phyloP scores from a whole-genome alignment of 345 rosid species.

The Hibiscus mutabilis region DNA sequence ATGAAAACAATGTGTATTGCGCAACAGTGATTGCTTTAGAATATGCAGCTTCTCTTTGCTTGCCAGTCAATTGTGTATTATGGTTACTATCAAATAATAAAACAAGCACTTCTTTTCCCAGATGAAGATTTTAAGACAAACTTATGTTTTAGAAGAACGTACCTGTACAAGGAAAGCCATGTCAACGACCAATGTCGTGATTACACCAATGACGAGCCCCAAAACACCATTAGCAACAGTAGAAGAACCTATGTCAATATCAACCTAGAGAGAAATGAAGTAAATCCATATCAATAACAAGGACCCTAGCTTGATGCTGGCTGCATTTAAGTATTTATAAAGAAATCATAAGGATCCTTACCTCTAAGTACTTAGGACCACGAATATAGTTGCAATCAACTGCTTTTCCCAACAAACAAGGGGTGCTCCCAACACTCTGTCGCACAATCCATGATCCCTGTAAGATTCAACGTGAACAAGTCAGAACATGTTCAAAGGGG shows the following conservation, averaged over 20 bases:
- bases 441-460: constrained; percentile 99
- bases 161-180: constrained; percentile 99
- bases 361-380: constrained; percentile 77
- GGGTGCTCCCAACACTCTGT: constrained; percentile 98
- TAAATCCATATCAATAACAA: constrained; percentile 2
- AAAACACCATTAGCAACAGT: constrained; percentile 98
- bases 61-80: not conserved
- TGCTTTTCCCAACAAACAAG: constrained; percentile 92
- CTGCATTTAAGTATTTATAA: not conserved
- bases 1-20: not conserved
- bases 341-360: constrained; percentile 20
- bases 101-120: not conserved
- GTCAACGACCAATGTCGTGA: constrained; percentile 86
- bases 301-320: not conserved
- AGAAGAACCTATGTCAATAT: constrained; percentile 95
- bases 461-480: constrained; percentile 7
- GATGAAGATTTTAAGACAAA: not conserved
- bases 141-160: not conserved
- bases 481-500: not conserved
- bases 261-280: constrained; percentile 44
- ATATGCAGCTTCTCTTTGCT: not conserved
- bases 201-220: constrained; percentile 94
- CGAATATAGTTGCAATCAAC: constrained; percentile 95
- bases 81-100: not conserved
- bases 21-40: not conserved